Evolutionary conservation across 1,284 basidiomycete genomes (phyloP).

Genomic region (Trametes sp.): DNA sequence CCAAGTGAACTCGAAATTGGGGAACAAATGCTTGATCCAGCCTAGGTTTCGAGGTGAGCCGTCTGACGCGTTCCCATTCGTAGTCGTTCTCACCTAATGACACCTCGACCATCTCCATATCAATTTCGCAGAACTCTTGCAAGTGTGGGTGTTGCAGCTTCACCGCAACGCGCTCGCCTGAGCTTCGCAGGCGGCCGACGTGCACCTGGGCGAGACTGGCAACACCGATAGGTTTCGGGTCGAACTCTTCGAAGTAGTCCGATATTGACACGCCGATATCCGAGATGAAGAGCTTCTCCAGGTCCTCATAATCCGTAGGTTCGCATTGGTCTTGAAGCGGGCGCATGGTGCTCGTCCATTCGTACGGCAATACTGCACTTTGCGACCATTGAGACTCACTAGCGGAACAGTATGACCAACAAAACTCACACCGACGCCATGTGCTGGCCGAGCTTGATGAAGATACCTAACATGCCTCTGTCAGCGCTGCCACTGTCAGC

Average conservation of each 20-base stretch:
- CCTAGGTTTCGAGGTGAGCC: slow-evolving; percentile 47
- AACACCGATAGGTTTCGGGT: slow-evolving; percentile 92
- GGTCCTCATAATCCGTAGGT: slow-evolving; percentile 75
- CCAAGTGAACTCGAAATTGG: slow-evolving; percentile 95
- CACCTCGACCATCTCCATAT: slow-evolving; percentile 89
- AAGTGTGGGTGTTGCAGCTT: slow-evolving; percentile 98
- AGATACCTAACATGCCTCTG: slow-evolving; percentile 64
- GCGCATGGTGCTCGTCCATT: slow-evolving; percentile 75
- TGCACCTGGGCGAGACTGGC: slow-evolving; percentile 97
- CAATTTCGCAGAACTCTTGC: slow-evolving; percentile 89
- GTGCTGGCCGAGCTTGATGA: slow-evolving; percentile 95
- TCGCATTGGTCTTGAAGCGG: slow-evolving; percentile 89
- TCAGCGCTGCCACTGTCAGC: neutral
- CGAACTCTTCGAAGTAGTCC: slow-evolving; percentile 84
- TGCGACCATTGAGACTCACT: slow-evolving; percentile 34
- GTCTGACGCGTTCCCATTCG: neutral
- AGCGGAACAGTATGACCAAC: neutral
- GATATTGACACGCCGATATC: slow-evolving; percentile 75
- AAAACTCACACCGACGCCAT: slow-evolving; percentile 70
- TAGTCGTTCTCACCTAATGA: slow-evolving; percentile 58
- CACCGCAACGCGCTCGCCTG: slow-evolving; percentile 86
- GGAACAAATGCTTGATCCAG: slow-evolving; percentile 90
- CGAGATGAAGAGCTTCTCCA: slow-evolving; percentile 73
- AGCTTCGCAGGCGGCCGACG: slow-evolving; percentile 76
- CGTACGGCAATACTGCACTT: slow-evolving; percentile 75